Evolutionary conservation across 2,329 filamentous ascomycete genomes (phyloP).

Genomic region (Fusarium sp.): DNA sequence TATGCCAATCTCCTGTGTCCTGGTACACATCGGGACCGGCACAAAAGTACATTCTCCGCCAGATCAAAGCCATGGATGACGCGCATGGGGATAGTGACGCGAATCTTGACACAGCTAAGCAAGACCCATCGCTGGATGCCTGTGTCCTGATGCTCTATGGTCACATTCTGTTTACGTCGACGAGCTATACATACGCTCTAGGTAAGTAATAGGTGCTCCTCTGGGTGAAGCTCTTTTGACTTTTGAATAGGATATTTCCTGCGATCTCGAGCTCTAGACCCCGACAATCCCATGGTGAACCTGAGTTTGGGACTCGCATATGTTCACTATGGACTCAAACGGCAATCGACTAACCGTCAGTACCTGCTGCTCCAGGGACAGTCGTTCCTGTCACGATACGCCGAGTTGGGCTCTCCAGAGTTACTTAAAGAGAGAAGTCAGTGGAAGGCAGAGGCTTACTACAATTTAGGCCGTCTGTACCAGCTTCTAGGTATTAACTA

Average conservation of each 20-base stretch:
- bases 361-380: conserved; percentile 88
- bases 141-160: conserved; percentile 89
- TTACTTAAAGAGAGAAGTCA: background rate
- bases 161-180: conserved; percentile 86
- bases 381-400: conserved; percentile 73
- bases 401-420: conserved; percentile 28
- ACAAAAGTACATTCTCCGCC: conserved; percentile 91
- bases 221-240: background rate
- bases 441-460: conserved; percentile 52
- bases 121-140: conserved; percentile 70
- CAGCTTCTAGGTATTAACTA: conserved; percentile 54
- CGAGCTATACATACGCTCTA: conserved; percentile 84
- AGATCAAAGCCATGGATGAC: conserved; percentile 90
- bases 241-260: conserved; percentile 78
- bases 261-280: conserved; percentile 79
- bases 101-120: background rate
- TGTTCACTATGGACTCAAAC: conserved; percentile 88
- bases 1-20: conserved; percentile 77
- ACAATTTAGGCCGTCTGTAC: conserved; percentile 55
- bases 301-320: conserved; percentile 87
- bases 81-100: conserved; percentile 54
- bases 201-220: conserved; percentile 60
- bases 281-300: conserved; percentile 80
- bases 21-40: conserved; percentile 85
- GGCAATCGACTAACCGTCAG: conserved; percentile 90